A percentile compares a stretch with the other conserved stretches of the same genome.
These are phyloP conservation scores for Raffaelea arxii DNA, from an alignment of 2,329 filamentous ascomycete species.

Conservation along the genomic window DNA sequence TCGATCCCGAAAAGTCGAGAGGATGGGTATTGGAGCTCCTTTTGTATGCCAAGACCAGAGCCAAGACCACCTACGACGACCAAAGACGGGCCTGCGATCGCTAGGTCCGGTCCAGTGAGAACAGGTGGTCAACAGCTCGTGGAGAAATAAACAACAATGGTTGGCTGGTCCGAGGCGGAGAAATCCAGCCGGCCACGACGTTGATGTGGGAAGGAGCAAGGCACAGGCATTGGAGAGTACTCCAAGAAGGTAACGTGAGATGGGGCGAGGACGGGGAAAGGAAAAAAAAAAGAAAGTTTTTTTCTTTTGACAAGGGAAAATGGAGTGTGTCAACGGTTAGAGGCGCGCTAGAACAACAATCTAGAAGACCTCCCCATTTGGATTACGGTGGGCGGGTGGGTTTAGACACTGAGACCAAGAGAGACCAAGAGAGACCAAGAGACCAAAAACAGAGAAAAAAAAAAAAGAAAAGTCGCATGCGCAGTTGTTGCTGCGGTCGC, in stretches of 20 bases:
- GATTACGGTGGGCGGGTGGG: no score
- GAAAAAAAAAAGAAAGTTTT: no score
- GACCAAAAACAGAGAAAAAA: not conserved
- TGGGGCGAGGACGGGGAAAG: no score
- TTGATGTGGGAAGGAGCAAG: no score
- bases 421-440: not conserved
- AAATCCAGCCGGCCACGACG: no score
- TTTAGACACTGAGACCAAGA: not conserved
- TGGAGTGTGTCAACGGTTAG: no score
- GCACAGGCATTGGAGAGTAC: no score
- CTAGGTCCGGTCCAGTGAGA: not conserved
- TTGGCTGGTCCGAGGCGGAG: constrained; percentile 4
- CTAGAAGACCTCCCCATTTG: no score
- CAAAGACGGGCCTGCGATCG: not conserved
- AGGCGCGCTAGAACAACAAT: no score
- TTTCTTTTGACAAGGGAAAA: no score
- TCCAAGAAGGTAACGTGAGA: no score
- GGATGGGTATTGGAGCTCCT: not conserved
- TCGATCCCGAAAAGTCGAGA: not conserved
- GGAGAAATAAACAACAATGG: constrained; percentile 2
- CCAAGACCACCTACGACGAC: not conserved
- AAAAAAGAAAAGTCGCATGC: constrained; percentile 1
- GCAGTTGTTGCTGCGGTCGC: no score
- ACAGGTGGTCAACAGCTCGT: constrained; percentile 4
- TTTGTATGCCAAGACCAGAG: constrained; percentile 8